These are phyloP conservation scores for Rhodotorula babjevae DNA, from an alignment of 768 basidiomycete species.

Conservation along the genomic window DNA sequence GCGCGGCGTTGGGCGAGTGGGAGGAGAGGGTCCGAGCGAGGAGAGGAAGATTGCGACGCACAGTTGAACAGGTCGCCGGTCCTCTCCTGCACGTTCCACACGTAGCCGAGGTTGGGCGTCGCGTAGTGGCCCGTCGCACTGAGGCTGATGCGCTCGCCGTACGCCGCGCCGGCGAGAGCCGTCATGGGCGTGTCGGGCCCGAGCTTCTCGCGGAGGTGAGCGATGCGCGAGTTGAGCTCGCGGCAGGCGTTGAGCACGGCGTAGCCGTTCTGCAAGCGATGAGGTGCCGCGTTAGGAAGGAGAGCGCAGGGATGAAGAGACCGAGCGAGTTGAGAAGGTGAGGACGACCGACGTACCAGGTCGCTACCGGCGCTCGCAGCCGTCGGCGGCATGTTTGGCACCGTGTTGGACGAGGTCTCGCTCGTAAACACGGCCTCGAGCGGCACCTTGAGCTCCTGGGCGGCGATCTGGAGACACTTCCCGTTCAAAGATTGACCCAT, in stretches of 20 bases:
- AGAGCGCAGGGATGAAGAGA: background rate
- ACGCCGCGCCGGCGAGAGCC: constrained; percentile 36
- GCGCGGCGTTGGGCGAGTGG: no score
- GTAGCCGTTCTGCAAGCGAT: constrained; percentile 26
- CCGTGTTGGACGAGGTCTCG: constrained; percentile 41
- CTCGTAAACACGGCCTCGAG: constrained; percentile 40
- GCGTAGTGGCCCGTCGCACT: constrained; percentile 31
- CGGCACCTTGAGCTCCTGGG: constrained; percentile 39
- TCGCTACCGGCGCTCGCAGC: constrained; percentile 31
- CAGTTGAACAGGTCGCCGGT: constrained; percentile 26
- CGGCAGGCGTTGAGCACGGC: constrained; percentile 42
- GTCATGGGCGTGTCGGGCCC: constrained; percentile 35
- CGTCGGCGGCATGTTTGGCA: constrained; percentile 39
- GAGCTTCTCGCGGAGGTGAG: constrained; percentile 37
- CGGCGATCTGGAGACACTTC: constrained; percentile 41
- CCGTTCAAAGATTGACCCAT: background rate
- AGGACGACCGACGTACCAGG: background rate
- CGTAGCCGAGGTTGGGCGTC: constrained; percentile 31
- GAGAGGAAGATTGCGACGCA: constrained; percentile 3
- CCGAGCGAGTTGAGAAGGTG: no score
- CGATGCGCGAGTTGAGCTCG: constrained; percentile 40
- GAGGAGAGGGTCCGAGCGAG: background rate
- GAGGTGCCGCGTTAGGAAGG: no score
- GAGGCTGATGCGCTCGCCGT: constrained; percentile 37
- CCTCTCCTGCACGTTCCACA: constrained; percentile 24